Evolutionary conservation across 352 stramenopile species (phyloP).

Genomic region (Globisporangium cederbergense): DNA sequence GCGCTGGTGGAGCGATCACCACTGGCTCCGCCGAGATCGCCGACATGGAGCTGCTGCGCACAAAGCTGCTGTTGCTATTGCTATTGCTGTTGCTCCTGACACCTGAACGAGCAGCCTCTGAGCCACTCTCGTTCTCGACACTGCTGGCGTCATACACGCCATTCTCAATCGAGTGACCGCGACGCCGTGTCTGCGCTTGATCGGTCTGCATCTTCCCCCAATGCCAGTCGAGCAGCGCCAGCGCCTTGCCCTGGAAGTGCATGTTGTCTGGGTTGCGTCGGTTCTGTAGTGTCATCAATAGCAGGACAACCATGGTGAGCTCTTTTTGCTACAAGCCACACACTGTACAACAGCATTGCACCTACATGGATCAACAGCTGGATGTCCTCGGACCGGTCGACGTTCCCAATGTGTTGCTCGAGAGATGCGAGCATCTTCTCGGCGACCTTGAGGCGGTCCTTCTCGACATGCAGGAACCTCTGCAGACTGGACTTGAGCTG

Average conservation of each 20-base stretch:
- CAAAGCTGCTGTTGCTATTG: slow-evolving; percentile 10
- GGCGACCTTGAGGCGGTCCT: slow-evolving; percentile 59
- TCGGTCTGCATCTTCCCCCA: slow-evolving; percentile 58
- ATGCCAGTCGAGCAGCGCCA: slow-evolving; percentile 85
- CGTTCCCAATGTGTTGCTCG: slow-evolving; percentile 50
- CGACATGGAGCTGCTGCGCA: slow-evolving; percentile 11
- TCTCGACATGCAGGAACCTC: slow-evolving; percentile 74
- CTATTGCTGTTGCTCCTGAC: not conserved
- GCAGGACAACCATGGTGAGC: not conserved
- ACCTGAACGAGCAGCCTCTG: not conserved
- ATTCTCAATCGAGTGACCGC: slow-evolving; percentile 17
- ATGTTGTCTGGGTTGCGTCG: slow-evolving; percentile 81
- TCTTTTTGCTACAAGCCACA: not conserved
- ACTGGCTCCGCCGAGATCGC: slow-evolving; percentile 17
- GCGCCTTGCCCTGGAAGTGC: slow-evolving; percentile 84
- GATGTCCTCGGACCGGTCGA: slow-evolving; percentile 78
- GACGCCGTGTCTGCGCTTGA: slow-evolving; percentile 9
- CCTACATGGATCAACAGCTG: slow-evolving; percentile 73
- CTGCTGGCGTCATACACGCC: slow-evolving; percentile 12
- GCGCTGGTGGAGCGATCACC: slow-evolving; percentile 9
- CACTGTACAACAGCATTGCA: not conserved
- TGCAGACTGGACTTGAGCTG: slow-evolving; percentile 69
- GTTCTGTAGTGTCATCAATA: slow-evolving; percentile 28
- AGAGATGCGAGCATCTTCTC: slow-evolving; percentile 58
- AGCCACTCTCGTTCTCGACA: not conserved